Base-by-base conservation (phyloP, 805 yeast genomes). In the Candida sonorensis region DNA sequence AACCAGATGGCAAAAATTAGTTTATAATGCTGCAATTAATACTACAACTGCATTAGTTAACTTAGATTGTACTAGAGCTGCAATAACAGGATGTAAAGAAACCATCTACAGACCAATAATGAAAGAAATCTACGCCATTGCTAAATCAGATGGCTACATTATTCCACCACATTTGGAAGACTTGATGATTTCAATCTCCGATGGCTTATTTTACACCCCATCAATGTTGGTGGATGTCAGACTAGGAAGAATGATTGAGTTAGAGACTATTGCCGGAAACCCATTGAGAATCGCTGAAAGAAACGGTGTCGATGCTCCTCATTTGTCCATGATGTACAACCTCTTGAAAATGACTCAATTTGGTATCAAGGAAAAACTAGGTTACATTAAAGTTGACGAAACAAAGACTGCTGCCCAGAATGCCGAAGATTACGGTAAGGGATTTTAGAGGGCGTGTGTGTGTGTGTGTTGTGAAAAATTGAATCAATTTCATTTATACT, bases 281-380 rank as follows among this genome's bases (percentile, higher is more conserved):
- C 61, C 42, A 29, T 33, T 41, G 4, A 44, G 46, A 26, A 51
- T 66, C 10, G 74, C 72, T 0, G 39, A 51, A 30, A 51, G 50
- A 27, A 59, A 63, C 37, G 58, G 59, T 2, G 59, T 69, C 9
- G 38, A 50, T 5, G 66, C 79, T 2, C 94, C 94, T 1, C 61
- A 66, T 8, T 66, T 84, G 32, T 55, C 63, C 1, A 58, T 73
- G 45, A 48, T 82, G 28, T 82, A 81, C 51, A 55, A 62, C 19
- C 58, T 82, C 30, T 63, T 82, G 34, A 63, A 67, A 27, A 64
- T 80, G 50, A 65, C 70, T 29, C 92, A 82, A 56, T 71, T 72
- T 46, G 59, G 69, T 38, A 55, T 75, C 25, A 72, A 72, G 52
- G 90, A 81, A 48, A 49, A 59, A 26, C 55, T 40, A 10, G 83